Conservation (phyloP, 805 yeast species). For the Kuraishia floccosa region DNA sequence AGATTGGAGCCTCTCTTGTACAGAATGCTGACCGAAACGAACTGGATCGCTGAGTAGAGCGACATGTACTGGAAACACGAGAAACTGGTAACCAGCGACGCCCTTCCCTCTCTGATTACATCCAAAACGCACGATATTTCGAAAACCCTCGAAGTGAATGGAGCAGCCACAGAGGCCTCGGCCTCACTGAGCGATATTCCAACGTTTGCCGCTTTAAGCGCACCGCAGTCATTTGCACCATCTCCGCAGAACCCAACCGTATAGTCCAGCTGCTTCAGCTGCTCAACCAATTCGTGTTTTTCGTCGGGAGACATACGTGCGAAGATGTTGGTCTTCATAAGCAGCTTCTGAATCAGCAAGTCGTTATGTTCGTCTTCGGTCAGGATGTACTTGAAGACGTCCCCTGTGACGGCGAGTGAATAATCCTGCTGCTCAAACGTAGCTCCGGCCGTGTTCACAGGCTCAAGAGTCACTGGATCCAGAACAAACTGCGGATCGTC, state of each 20-base stretch:
- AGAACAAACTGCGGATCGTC: slow-evolving; percentile 42
- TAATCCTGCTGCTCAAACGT: slow-evolving; percentile 21
- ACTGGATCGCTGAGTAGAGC: slow-evolving; percentile 91
- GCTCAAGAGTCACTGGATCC: slow-evolving; percentile 53
- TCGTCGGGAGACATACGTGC: slow-evolving; percentile 99
- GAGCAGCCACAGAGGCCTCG: slow-evolving; percentile 98
- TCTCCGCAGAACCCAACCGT: slow-evolving; percentile 98
- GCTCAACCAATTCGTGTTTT: slow-evolving; percentile 89
- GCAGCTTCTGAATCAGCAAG: slow-evolving; percentile 37
- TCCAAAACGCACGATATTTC: slow-evolving; percentile 89
- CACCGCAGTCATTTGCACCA: slow-evolving; percentile 99
- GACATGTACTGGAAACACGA: slow-evolving; percentile 98
- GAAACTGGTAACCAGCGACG: slow-evolving; percentile 88
- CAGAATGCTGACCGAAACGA: slow-evolving; percentile 72
- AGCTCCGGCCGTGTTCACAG: slow-evolving; percentile 21
- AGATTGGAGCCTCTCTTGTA: slow-evolving; percentile 85
- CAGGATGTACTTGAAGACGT: slow-evolving; percentile 70
- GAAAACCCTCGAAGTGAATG: slow-evolving; percentile 84
- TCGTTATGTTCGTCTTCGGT: slow-evolving; percentile 32
- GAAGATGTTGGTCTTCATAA: slow-evolving; percentile 66
- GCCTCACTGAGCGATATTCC: slow-evolving; percentile 95
- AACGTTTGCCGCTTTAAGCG: slow-evolving; percentile 93
- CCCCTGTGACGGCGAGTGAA: slow-evolving; percentile 85
- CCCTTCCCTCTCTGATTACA: slow-evolving; percentile 90
- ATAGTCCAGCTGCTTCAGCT: slow-evolving; percentile 73